Evolutionary conservation across 345 rosid genomes (phyloP).

Genomic region (Camelina neglecta): DNA sequence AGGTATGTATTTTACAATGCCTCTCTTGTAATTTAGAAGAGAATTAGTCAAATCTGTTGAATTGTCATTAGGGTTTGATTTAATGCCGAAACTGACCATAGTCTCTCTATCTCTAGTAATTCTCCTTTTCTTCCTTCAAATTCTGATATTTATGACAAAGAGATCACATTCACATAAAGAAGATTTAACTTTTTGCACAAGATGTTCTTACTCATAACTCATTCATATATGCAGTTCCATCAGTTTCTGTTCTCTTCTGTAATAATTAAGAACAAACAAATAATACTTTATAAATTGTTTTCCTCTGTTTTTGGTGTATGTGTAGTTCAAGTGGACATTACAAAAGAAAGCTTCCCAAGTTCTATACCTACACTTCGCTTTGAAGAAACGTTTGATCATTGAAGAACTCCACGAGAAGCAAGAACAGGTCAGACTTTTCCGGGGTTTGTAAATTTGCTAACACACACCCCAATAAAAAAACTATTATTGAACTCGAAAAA

Average conservation of each 20-base stretch:
- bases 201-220: background rate
- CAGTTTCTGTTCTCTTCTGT: slow-evolving; percentile 4
- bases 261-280: background rate
- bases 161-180: background rate
- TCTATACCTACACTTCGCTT: slow-evolving; percentile 75
- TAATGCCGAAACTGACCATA: background rate
- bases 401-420: slow-evolving; percentile 91
- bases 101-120: background rate
- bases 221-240: background rate
- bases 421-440: slow-evolving; percentile 62
- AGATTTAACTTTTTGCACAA: background rate
- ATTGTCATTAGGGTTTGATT: background rate
- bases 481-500: background rate
- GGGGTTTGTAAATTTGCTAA: slow-evolving; percentile 11
- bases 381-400: slow-evolving; percentile 76
- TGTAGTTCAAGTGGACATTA: slow-evolving; percentile 87
- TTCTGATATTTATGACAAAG: background rate
- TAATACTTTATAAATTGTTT: background rate
- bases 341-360: slow-evolving; percentile 96
- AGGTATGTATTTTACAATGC: slow-evolving; percentile 49
- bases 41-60: background rate
- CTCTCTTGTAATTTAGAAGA: background rate
- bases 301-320: slow-evolving; percentile 41
- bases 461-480: background rate
- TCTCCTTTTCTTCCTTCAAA: background rate